Base-by-base conservation (phyloP, 1,284 basidiomycete genomes). In the Leccinum fallax region DNA sequence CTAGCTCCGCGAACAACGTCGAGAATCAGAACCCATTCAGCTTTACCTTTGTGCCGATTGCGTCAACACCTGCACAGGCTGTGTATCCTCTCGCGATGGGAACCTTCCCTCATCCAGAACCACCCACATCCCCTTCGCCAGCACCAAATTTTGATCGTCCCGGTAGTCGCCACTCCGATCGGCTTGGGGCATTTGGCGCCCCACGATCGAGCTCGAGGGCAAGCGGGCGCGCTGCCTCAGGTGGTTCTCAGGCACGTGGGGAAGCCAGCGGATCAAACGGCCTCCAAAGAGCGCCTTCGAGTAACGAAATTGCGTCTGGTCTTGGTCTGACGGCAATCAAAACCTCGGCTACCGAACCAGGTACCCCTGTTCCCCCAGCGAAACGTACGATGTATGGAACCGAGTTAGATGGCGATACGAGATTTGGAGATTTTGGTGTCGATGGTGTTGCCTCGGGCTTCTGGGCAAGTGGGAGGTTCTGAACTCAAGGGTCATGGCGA, bases 301-400 rank as follows among this genome's bases (percentile, higher is more conserved):
- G 77, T 53, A 77, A 77, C 63, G 77, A 80, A 56, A 65, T 77
- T 55, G 78, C 75, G 2, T 74, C 75, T 13, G 72, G 77, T 46
- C 70, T 80, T 53, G 79, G 79, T 16, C 61, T 80, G 61, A 77
- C 73, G 6, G 66, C 71, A 32, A 74, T 75, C 38, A 74, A 71
- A 57, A 74, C 74, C 3, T 66, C 67, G 11, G 72, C 73, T 19
- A 74, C 68, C 16, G 73, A 70, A 58, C 61, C 67, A 59, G 70
- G 66, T 46, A 69, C 70, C 26, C 71, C 74, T 51, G 74, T 69
- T 10, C 71, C 74, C 52, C 77, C 78, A 15, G 74, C 81, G 63
- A 84, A 82, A 70, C 82, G 85, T 63, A 92, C 90, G 16, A 90
- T 92, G 86, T 92, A 90, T 73, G 90, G 90, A 5, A 92, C 90